Percentiles rank a stretch among this genome's conserved stretches.
Evolutionary conservation across 805 yeast species (phyloP).

Genomic region (Ogataea saltuana): DNA sequence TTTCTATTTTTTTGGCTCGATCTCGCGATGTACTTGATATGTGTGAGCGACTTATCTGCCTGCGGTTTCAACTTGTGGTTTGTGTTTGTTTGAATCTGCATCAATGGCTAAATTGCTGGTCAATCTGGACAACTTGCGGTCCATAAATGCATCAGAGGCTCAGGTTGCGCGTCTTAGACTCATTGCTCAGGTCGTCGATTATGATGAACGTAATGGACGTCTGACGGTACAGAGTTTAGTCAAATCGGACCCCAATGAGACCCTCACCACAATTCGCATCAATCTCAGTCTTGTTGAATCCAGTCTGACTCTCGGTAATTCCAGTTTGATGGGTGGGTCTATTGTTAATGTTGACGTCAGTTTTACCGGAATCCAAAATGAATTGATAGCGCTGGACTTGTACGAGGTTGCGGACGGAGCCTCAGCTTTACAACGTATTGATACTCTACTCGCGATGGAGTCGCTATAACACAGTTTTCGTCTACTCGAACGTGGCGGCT

Average conservation of each 20-base stretch:
- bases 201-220: slow-evolving; percentile 19
- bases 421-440: slow-evolving; percentile 15
- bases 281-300: no score
- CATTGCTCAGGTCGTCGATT: slow-evolving; percentile 25
- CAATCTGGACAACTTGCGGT: slow-evolving; percentile 16
- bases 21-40: no score
- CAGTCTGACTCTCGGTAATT: slow-evolving; percentile 9
- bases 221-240: slow-evolving; percentile 19
- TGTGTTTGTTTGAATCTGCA: background rate
- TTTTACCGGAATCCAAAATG: slow-evolving; percentile 13
- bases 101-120: slow-evolving; percentile 27
- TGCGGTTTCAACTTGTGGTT: no score
- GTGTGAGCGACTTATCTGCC: no score
- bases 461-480: no score
- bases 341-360: slow-evolving; percentile 28
- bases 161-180: slow-evolving; percentile 23
- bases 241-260: slow-evolving; percentile 1
- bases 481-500: background rate
- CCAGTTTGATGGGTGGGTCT: slow-evolving; percentile 20
- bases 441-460: slow-evolving; percentile 18
- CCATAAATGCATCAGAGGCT: slow-evolving; percentile 9
- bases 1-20: no score
- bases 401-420: slow-evolving; percentile 24
- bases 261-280: slow-evolving; percentile 3
- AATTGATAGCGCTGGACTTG: slow-evolving; percentile 23